Evolutionary conservation across 306 rosid genomes (phyloP), one percentile per base, ranked within the genome.

Genomic region (Cucurbita pepo): DNA sequence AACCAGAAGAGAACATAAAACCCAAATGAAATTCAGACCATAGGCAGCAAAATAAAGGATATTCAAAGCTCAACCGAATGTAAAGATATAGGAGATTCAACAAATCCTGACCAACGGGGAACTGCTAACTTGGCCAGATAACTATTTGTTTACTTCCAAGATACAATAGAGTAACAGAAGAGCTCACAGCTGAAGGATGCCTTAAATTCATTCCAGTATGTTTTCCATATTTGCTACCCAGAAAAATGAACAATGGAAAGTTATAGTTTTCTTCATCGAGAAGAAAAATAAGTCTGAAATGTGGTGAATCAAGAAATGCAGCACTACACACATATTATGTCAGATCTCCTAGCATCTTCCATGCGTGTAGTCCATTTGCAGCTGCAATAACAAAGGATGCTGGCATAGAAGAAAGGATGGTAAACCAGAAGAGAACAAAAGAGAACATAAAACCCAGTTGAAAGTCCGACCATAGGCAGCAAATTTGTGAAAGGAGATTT

Each of bases 341-440:
- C 34, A 30, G 34, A 30, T 30, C 34, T 30, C 34, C 34, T 30
- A 30, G 86, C 54, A 93, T 71, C 85, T 88, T 93, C 98, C 98
- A 93, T 57, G 98, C 98, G 71, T 88, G 96, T 78, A 89, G 70
- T 77, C 90, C 97, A 30, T 89, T 88, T 72, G 34, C 34, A 30
- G 34, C 34, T 30, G 34, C 34, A 30, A 30, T 30, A 30, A 30
- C 34, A 2, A 30, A 30, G 34, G 3, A 30, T 30, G 34, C 34
- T 30, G 34, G 3, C 34, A 30, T 2, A 30, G 34, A 30, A 30
- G 34, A 30, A 30, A 30, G 57, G 19, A 14, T 69, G 57, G 44
- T 69, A 69, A 66, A 53, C 21, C 2, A 66, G 11, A 44, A 10
- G 9, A 16, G 56, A 52, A 9, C 14, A 73, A 73, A 56, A 55